Base-by-base conservation (phyloP, 495 filamentous ascomycete genomes). In the Neurospora sp. region DNA sequence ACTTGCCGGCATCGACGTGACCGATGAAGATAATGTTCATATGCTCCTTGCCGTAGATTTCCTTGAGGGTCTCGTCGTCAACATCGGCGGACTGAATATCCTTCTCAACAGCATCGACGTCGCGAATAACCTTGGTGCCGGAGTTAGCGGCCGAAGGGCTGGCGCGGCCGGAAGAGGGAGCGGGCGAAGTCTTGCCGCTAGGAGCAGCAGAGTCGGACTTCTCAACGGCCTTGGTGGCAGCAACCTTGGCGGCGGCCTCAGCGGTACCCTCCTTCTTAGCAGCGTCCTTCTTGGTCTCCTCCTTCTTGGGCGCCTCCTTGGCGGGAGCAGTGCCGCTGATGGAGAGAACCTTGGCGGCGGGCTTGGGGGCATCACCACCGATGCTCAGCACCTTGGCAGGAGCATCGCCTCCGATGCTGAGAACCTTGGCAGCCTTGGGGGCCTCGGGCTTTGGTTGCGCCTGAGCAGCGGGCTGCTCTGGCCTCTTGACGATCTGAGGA, bases 1-100 rank as follows among this genome's bases (percentile, higher is more conserved):
- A 96, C 84, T 98, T 99, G 77, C 96, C 96, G 73, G 95, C 94
- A 82, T 99, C 96, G 73, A 98, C 96, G 85, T 98, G 96, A 70
- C 96, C 96, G 77, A 99, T 93, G 86, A 99, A 99, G 72, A 99
- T 97, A 69, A 98, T 89, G 80, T 99, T 99, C 74, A 99, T 91
- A 79, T 99, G 96, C 82, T 99, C 96, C 82, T 98, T 97, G 76
- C 96, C 96, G 81, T 98, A 98, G 53, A 99, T 93, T 82, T 98
- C 96, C 79, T 93, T 92, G 73, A 99, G 83, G 0, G 93, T 92
- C 59, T 92, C 91, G 35, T 97, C 93, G 75, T 98, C 96, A 3
- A 99, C 90, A 81, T 96, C 93, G 22, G 93, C 94, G 16, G 88
- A 85, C 78, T 98, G 96, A 31, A 59, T 59, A 77, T 94, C 92